Evolutionary conservation across 176 grass and related monocot genomes (phyloP).

Genomic region (Ananas comosus): DNA sequence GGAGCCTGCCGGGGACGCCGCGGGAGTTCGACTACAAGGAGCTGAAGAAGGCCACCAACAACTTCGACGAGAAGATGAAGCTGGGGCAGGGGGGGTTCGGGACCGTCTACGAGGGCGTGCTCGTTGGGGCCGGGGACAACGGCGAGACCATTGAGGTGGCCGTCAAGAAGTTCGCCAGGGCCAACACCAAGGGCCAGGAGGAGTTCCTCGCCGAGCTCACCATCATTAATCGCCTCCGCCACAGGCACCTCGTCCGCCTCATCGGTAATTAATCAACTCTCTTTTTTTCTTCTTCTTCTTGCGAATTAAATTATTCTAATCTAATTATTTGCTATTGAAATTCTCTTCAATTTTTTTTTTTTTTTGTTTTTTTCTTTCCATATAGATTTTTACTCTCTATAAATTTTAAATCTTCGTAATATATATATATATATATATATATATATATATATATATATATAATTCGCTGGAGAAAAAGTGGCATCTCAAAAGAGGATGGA

Average conservation of each 20-base stretch:
- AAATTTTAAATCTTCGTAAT: too few relatives aligned
- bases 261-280: slow-evolving; percentile 26
- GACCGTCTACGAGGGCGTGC: slow-evolving; percentile 62
- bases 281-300: not conserved
- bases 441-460: too few relatives aligned
- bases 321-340: not conserved
- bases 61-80: slow-evolving; percentile 85
- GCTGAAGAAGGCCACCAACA: slow-evolving; percentile 55
- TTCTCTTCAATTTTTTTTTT: too few relatives aligned
- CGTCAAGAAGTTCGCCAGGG: slow-evolving; percentile 77
- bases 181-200: slow-evolving; percentile 72
- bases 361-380: too few relatives aligned
- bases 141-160: slow-evolving; percentile 47
- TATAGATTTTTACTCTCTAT: too few relatives aligned
- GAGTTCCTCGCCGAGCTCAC: slow-evolving; percentile 87
- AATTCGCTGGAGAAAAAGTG: too few relatives aligned
- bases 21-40: slow-evolving; percentile 73
- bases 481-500: too few relatives aligned
- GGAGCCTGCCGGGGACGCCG: slow-evolving; percentile 64
- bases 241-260: slow-evolving; percentile 74
- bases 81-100: slow-evolving; percentile 84
- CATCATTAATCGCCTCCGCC: slow-evolving; percentile 87
- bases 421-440: too few relatives aligned
- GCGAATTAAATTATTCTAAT: not conserved
- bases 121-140: slow-evolving; percentile 40